Base-by-base conservation (phyloP, 192 early-diverging fungal genomes). In the Paraglomus occultum region DNA sequence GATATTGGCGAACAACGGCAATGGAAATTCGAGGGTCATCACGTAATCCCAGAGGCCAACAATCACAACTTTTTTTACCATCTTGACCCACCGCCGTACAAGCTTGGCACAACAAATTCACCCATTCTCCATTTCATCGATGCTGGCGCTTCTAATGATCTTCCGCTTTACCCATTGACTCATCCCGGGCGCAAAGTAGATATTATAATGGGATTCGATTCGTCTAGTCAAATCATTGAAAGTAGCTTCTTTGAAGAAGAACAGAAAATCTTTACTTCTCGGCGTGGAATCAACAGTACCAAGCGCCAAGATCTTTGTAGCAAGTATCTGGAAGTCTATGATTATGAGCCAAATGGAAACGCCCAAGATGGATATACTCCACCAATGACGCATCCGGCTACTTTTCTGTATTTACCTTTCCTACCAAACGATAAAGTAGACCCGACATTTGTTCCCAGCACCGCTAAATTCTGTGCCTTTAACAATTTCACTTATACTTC, bases 91-190 rank as follows among this genome's bases (percentile, higher is more conserved):
- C 52, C 52, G 7, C 66, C 66, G n/a, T 45, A 55, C 48, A 47
- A 53, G 55, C 52, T 55, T 23, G 66, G 66, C 1, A 5, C 46
- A 9, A 10, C 6, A 0, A 68, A 53, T 55, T 1, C n/a, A 22
- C n/a, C 18, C 42, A 44, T 54, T 1, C 8, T 68, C 17, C 0
- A 45, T 22, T 72, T 92, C 48, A 88, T 89, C 77, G 92, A 94
- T 75, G 91, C 90, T 14, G 92, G 89, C 8, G 81, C 88, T 76
- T 85, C 91, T 51, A 94, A 94, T 73, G 92, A 94, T 72, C 76
- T 91, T 46, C 90, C 92, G 0, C 83, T 94, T 48, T 88, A 90
- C 22, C 88, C 90, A 17, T 67, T 94, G 15, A 68, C 89, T 23
- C 74, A 89, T 6, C 77, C 82, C 4, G 87, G 85, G 14, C 83